Base-by-base conservation (phyloP, 257 asterid species). In the Fraxinus cuspidata region DNA sequence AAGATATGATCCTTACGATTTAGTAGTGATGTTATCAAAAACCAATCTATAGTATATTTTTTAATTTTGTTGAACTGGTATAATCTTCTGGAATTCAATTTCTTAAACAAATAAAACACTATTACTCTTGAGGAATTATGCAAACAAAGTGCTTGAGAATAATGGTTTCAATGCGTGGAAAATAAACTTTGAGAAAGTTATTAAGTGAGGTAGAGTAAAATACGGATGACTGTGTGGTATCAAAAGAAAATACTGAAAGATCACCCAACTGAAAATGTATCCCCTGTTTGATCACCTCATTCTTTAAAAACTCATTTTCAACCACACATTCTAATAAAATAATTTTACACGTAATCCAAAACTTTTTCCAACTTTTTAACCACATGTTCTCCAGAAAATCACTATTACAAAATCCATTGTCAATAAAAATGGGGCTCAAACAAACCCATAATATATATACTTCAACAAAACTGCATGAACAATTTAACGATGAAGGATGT, bases 41-140 rank as follows among this genome's bases (percentile, higher is more conserved):
- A 34, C 53, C 32, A 51, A 71, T 73, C 34, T 29, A 51, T 40
- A 38, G 75, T 23, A 7, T 23, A 35, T 21, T 65, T 32, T 29
- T 6, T 35, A 60, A 16, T 16, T 53, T 19, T 65, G 44, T 47
- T 31, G 21, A 35, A 47, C 38, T 58, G 38, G 72, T 66, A 70
- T 65, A 35, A 67, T 44, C 69, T 66, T 73, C 19, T 13, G 28
- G 34, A 32, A 56, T 77, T 71, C 63, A 71, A 18, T 53, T 8
- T 56, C 19, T 16, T n/a, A 23, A 8, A 60, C 68, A 21, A 23
- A 60, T 10, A 60, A 60, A 21, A n/a, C 12, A n/a, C 4, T 25
- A 60, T 60, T 10, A 0, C 68, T 23, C 65, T n/a, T 19, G 27
- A 18, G 27, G 21, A 56, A 56, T 56, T 56, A 56, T 56, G 68